Base-by-base conservation (phyloP, 192 early-diverging fungal genomes). In the Linnemannia hyalina region DNA sequence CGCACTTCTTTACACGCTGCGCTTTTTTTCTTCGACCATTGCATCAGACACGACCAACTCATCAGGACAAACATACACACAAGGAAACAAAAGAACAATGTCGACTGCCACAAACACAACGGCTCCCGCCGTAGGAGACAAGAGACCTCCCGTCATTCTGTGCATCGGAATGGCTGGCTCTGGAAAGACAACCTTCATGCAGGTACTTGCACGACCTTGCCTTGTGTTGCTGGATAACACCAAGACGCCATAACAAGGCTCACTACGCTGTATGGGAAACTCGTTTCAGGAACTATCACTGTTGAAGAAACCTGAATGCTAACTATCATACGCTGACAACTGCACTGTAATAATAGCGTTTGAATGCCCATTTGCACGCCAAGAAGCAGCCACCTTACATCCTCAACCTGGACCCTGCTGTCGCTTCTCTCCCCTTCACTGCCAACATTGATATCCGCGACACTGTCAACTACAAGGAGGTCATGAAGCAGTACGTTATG, bases 391-490 rank as follows among this genome's bases (percentile, higher is more conserved):
- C 95, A 41, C 96, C 95, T 54, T 99, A 99, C 88, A 93, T 97
- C 29, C 84, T 99, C 65, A 99, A 99, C 88, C 91, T 99, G 79
- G 98, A 99, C 80, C 97, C 98, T 4, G 98, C 98, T 29, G 97
- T 98, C 4, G 83, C 86, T 2, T 88, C 94, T 68, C 90, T 99
- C 36, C 97, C 97, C 13, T 99, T 96, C 87, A 92, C 93, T n/a
- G 95, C 97, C 57, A 98, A 99, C 87, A 97, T 99, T 76, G 98
- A 99, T 85, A 98, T 99, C 78, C 92, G 97, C 32, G 98, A 99
- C 89, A 98, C 97, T 6, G 95, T 99, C 36, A 97, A 99, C 91
- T 99, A 98, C 92, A 98, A 98, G 90, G 95, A 98, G 84, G 98
- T 99, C 52, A 99, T 99, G 98, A 95, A 96, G 80, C 97, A 98